phyloP scores from a whole-genome alignment of 805 yeast genomes.

The Ogataea kodamae region DNA sequence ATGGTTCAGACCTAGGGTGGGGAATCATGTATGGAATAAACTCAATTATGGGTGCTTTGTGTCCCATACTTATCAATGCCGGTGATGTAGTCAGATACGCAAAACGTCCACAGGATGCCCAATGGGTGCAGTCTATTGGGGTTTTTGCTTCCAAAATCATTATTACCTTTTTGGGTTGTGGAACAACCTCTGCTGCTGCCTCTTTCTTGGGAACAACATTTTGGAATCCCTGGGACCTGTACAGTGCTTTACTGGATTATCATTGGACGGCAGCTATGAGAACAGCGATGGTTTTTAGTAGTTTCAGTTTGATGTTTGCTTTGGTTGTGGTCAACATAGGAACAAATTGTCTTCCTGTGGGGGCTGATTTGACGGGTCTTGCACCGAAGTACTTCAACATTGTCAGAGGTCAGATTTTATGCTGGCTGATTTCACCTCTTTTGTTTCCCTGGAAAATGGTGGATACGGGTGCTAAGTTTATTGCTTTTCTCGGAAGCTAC shows the following conservation, averaged over 20 bases:
- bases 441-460: conserved; percentile 17
- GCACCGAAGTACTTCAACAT: conserved; percentile 26
- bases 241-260: conserved; percentile 22
- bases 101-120: conserved; percentile 9
- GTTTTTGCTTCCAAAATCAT: conserved; percentile 11
- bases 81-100: conserved; percentile 18
- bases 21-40: conserved; percentile 13
- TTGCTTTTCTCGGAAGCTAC: conserved; percentile 16
- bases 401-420: conserved; percentile 17
- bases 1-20: conserved; percentile 6
- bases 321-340: conserved; percentile 27
- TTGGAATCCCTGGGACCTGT: conserved; percentile 29
- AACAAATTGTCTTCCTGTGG: conserved; percentile 20
- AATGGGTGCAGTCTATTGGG: conserved; percentile 12
- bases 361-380: conserved; percentile 26
- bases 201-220: conserved; percentile 16
- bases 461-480: conserved; percentile 11
- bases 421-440: conserved; percentile 12
- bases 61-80: conserved; percentile 16
- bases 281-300: conserved; percentile 21
- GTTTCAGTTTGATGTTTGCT: conserved; percentile 12
- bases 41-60: conserved; percentile 16
- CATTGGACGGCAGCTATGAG: conserved; percentile 26
- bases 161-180: conserved; percentile 14
- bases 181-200: conserved; percentile 11